phyloP scores from a whole-genome alignment of 345 rosid genomes.

The Barbarea vulgaris region DNA sequence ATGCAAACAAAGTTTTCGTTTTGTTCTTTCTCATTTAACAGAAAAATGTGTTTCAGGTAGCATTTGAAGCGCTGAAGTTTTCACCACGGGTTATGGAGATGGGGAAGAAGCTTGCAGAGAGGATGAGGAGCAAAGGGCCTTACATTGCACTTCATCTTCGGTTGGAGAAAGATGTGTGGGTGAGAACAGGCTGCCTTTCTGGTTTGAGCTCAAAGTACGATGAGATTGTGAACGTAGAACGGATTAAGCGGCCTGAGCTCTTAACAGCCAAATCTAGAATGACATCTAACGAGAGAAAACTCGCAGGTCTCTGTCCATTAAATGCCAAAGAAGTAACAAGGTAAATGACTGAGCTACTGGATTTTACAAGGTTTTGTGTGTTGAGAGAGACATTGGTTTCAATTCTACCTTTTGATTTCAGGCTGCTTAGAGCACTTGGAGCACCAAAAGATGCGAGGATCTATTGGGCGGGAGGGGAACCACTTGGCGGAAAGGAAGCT shows the following conservation, averaged over 20 bases:
- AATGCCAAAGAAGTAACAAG: constrained; percentile 87
- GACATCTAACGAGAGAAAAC: constrained; percentile 76
- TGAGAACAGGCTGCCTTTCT: constrained; percentile 93
- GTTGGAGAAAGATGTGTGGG: constrained; percentile 95
- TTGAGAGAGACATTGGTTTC: background rate
- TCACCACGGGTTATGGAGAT: constrained; percentile 69
- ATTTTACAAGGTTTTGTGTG: background rate
- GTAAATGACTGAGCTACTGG: constrained; percentile 36
- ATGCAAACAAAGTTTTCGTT: background rate
- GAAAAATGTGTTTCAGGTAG: constrained; percentile 55
- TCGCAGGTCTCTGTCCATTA: constrained; percentile 91
- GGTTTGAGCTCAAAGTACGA: constrained; percentile 76
- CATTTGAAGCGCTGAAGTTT: constrained; percentile 80
- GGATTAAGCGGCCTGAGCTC: constrained; percentile 85
- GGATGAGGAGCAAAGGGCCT: constrained; percentile 86
- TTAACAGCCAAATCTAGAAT: constrained; percentile 82
- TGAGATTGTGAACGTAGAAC: constrained; percentile 66
- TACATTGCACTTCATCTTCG: constrained; percentile 90
- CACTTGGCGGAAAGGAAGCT: constrained; percentile 83
- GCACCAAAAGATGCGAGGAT: constrained; percentile 71
- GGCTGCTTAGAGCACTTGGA: constrained; percentile 94
- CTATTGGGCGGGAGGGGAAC: constrained; percentile 97
- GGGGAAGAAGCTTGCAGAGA: constrained; percentile 75
- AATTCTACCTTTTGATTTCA: constrained; percentile 20
- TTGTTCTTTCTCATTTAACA: background rate